Base-by-base conservation (phyloP, 2,329 filamentous ascomycete species). In the Sclerotinia glacialis region DNA sequence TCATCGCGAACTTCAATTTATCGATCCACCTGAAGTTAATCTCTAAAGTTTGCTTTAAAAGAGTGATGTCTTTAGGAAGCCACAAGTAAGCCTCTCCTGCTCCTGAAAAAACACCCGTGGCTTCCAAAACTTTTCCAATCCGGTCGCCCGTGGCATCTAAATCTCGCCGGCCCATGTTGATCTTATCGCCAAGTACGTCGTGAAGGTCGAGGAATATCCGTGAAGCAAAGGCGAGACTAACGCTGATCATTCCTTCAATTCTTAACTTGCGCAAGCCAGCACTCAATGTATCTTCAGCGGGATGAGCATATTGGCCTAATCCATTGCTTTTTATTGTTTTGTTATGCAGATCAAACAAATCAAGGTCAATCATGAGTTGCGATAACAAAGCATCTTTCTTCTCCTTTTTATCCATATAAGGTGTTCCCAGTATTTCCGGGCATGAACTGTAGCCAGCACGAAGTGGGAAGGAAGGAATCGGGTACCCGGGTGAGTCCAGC, bases 141-240 rank as follows among this genome's bases (percentile, higher is more conserved):
- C 44, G 5, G 7, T 47, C 11, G 21, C 44, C 44, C 21, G 21
- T 21, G 7, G 6, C 21, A 3, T 47, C 7, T 18, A n/a, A 47
- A 21, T 47, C 21, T n/a, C 44, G 21, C 3, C 44, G 44, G 8
- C 44, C 44, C 21, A 9, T 47, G 7, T 21, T n/a, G 31, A 54
- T 54, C 50, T n/a, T 34, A 34, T 11, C 18, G 2, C 50, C 50
- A 53, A 34, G 50, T 53, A 52, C 34, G 4, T 53, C 28, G 50
- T 53, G 18, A 9, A 58, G n/a, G 42, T 58, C 55, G 40, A 58
- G 55, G 12, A 58, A 58, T 58, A 58, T 58, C 28, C 34, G 26
- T 8, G 55, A 42, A 5, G 55, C 55, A 40, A 58, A 42, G 7
- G 42, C 55, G 18, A 58, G 21, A 44, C 21, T 44, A 14, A 42